Conservation (phyloP, 176 grass and related monocot genomes). For the Zea luxurians region DNA sequence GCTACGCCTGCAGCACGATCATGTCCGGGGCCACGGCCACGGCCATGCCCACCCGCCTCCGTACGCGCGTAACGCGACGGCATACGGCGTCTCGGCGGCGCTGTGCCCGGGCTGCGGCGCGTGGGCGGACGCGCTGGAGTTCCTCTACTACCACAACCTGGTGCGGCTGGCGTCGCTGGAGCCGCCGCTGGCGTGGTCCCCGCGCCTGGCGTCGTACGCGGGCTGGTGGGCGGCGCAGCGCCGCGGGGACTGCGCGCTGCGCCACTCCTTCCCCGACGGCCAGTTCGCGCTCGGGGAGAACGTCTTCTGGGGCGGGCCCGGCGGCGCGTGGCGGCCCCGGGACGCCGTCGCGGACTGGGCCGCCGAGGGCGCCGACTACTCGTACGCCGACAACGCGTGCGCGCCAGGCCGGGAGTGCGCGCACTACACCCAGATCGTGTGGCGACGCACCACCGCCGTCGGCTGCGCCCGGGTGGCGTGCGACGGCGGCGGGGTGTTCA, state of each 20-base stretch:
- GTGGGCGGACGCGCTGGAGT: constrained; percentile 57
- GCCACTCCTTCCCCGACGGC: constrained; percentile 67
- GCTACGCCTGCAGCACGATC: not conserved
- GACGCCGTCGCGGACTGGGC: constrained; percentile 70
- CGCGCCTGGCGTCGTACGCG: constrained; percentile 50
- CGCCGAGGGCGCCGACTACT: constrained; percentile 60
- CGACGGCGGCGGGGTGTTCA: constrained; percentile 60
- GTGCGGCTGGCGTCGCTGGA: constrained; percentile 56
- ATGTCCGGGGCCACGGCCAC: not conserved
- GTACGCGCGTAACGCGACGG: constrained; percentile 41
- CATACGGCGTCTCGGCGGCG: constrained; percentile 32
- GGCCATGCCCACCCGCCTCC: constrained; percentile 11
- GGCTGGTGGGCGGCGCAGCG: constrained; percentile 63
- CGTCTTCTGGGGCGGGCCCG: constrained; percentile 64
- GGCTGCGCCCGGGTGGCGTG: constrained; percentile 54
- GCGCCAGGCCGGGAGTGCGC: constrained; percentile 44
- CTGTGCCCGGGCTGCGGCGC: constrained; percentile 46
- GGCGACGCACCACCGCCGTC: constrained; percentile 47
- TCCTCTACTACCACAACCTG: constrained; percentile 65
- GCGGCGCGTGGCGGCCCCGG: constrained; percentile 36
- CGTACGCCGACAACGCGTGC: constrained; percentile 60
- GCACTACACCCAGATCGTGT: constrained; percentile 84
- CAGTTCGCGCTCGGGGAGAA: constrained; percentile 76
- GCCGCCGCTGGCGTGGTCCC: constrained; percentile 59
- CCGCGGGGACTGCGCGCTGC: constrained; percentile 46